phyloP scores from a whole-genome alignment of 305 asterid genomes.

The Fraxinus angustifolia region DNA sequence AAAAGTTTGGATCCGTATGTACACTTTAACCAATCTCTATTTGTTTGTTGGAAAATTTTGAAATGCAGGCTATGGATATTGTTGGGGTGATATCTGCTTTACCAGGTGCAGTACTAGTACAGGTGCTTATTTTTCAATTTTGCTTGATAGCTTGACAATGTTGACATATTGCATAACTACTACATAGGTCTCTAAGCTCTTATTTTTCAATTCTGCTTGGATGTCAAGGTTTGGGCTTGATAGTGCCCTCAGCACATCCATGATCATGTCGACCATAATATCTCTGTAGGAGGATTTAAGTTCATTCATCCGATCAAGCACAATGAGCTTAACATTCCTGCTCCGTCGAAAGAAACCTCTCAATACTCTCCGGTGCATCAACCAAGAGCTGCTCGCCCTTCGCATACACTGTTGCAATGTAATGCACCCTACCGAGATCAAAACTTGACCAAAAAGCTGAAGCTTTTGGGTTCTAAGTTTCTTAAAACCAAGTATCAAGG shows the following conservation, averaged over 20 bases:
- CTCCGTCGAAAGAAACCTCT: too few species aligned
- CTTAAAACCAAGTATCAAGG: background rate
- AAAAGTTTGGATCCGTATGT: conserved; percentile 13
- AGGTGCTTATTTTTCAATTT: conserved; percentile 51
- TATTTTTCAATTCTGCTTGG: too few species aligned
- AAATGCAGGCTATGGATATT: conserved; percentile 76
- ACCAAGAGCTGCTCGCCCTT: too few species aligned
- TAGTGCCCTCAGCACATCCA: too few species aligned
- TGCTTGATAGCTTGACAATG: conserved; percentile 1
- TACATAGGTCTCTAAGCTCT: background rate
- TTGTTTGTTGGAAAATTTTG: conserved; percentile 24
- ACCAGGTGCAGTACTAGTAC: conserved; percentile 86
- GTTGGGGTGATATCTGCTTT: conserved; percentile 83
- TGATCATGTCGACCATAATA: too few species aligned
- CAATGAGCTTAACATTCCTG: too few species aligned
- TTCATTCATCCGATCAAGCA: too few species aligned
- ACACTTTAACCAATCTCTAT: conserved; percentile 16
- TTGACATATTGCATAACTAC: conserved; percentile 2
- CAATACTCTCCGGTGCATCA: too few species aligned
- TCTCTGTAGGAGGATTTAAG: too few species aligned
- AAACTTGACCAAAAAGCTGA: background rate
- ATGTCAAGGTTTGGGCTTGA: too few species aligned
- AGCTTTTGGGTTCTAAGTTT: background rate
- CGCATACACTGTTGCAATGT: background rate
- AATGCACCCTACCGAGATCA: background rate